Base-by-base conservation (phyloP, 2,329 filamentous ascomycete genomes). In the Simplicillium aogashimaense region DNA sequence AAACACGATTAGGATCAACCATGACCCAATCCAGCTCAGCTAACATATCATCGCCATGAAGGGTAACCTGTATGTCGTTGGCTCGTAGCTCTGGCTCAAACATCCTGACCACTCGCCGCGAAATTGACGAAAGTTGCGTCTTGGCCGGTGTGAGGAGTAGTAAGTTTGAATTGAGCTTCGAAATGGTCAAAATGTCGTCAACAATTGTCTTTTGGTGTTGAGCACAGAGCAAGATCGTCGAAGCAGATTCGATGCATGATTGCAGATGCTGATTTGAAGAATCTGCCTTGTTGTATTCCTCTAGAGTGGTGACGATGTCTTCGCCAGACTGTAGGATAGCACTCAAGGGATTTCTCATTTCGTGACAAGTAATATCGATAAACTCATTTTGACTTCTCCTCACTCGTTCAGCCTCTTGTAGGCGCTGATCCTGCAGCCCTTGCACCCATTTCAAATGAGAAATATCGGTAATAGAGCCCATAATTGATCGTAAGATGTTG, bases 201-300 rank as follows among this genome's bases (percentile, higher is more conserved):
- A 86, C 78, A 35, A 86, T 85, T 8, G 79, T 67, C 58, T 88
- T 88, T 54, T 90, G 85, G 57, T 90, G 84, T 50, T 86, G 79
- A 2, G 84, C 81, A 49, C 85, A 90, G 9, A 84, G 72, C 18
- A 80, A 74, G 45, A 92, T 89, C 0, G 82, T 89, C 52, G 88
- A 80, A 3, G 83, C 81, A 13, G 82, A 82, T 47, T 88, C 83
- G 36, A 85, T 73, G 43, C 79, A 80, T 49, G 71, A 75, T 7
- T 66, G 63, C 3, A 85, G 54, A 16, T 81, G 59, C 16, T 66
- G 54, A 7, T 55, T 55, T 13, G 30, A 1, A 0, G 41, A 17
- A 35, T 0, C 17, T 36, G 0, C 29, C 3, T 17, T 13, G 2
- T 16, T 33, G 0, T 38, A 39, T 0, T 35, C 17, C 16, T 37